phyloP scores from a whole-genome alignment of 192 early-diverging fungal genomes.

The Spinellus fusiger region DNA sequence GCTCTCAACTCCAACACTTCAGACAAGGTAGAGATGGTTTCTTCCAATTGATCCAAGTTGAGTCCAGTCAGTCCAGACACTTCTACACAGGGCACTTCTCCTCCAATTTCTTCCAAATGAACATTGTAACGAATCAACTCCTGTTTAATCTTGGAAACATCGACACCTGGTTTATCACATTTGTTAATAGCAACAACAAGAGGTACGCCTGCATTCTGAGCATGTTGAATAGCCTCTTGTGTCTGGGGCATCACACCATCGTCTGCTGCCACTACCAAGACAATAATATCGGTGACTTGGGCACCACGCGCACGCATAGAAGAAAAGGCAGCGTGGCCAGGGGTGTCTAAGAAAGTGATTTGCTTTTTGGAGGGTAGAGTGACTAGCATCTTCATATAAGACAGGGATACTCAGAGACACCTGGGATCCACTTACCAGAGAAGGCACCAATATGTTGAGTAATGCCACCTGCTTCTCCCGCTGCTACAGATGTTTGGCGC shows the following conservation, averaged over 20 bases:
- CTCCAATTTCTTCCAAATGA: slow-evolving; percentile 86
- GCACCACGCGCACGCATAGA: slow-evolving; percentile 94
- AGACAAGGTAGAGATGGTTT: slow-evolving; percentile 78
- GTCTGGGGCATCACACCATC: slow-evolving; percentile 99
- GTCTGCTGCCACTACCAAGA: slow-evolving; percentile 95
- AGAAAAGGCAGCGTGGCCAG: slow-evolving; percentile 93
- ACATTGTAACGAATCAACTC: slow-evolving; percentile 71
- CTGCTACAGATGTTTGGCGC: slow-evolving; percentile 85
- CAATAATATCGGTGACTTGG: slow-evolving; percentile 89
- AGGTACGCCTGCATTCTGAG: slow-evolving; percentile 76
- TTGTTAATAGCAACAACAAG: slow-evolving; percentile 98
- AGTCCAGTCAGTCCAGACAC: slow-evolving; percentile 84
- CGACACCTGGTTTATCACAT: slow-evolving; percentile 86
- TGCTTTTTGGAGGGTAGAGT: slow-evolving; percentile 56
- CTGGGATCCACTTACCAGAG: slow-evolving; percentile 41
- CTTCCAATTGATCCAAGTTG: slow-evolving; percentile 84
- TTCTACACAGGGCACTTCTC: slow-evolving; percentile 87
- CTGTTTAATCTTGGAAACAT: slow-evolving; percentile 54
- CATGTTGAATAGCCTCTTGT: slow-evolving; percentile 90
- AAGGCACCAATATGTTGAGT: slow-evolving; percentile 99
- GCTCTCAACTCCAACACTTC: slow-evolving; percentile 87
- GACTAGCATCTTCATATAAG: slow-evolving; percentile 27
- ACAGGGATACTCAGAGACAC: not conserved
- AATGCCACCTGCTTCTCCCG: slow-evolving; percentile 93
- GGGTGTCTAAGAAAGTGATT: slow-evolving; percentile 96